Evolutionary conservation across 805 yeast species (phyloP).

Genomic region (Blastobotrys muscicola): DNA sequence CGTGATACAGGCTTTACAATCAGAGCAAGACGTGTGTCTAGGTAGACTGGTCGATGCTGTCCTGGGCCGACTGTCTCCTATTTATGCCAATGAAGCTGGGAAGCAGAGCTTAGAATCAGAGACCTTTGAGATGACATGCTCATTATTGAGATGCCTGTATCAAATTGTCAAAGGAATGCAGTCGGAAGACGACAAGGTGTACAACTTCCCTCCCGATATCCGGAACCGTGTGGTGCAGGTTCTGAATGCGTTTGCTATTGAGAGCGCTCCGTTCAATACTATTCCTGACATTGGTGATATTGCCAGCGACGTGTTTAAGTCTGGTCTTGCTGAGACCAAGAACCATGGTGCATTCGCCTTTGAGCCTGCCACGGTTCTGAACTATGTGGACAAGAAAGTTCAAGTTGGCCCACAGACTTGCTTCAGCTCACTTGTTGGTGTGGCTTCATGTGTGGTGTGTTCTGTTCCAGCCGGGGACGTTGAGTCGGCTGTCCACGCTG

Average conservation of each 20-base stretch:
- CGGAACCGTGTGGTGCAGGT: conserved; percentile 35
- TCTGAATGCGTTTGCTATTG: conserved; percentile 35
- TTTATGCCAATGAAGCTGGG: not conserved
- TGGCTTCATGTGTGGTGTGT: conserved; percentile 23
- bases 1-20: conserved; percentile 21
- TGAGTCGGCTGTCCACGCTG: conserved; percentile 1
- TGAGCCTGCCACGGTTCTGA: conserved; percentile 31
- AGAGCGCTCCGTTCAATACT: conserved; percentile 29
- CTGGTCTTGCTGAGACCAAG: conserved; percentile 53
- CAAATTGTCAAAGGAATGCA: conserved; percentile 65
- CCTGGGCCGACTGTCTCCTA: not conserved
- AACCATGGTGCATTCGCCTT: conserved; percentile 58
- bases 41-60: conserved; percentile 25
- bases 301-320: conserved; percentile 50
- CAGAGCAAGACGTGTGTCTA: conserved; percentile 24
- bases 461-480: not conserved
- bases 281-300: conserved; percentile 50
- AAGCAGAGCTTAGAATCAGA: conserved; percentile 1
- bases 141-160: conserved; percentile 53
- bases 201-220: conserved; percentile 30
- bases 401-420: conserved; percentile 17
- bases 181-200: conserved; percentile 43
- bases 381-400: conserved; percentile 31
- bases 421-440: conserved; percentile 19
- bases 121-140: conserved; percentile 32